These are phyloP conservation scores for Podila epicladia DNA, from an alignment of 192 early-diverging fungal species.

Conservation along the genomic window DNA sequence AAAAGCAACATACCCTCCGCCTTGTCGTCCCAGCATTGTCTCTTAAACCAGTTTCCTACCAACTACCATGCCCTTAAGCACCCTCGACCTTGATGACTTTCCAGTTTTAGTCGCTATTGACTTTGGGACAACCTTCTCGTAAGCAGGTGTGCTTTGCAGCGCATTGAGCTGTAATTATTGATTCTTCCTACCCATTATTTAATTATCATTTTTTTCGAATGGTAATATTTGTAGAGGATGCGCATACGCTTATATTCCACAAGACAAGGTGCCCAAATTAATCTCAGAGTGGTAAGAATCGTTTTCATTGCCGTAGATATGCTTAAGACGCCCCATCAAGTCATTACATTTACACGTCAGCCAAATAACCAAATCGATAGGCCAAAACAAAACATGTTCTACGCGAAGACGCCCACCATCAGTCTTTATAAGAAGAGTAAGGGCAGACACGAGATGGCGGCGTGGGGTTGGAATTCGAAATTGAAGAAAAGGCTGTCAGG, in stretches of 20 bases:
- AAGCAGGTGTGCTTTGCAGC: conserved; percentile 2
- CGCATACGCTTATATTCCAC: conserved; percentile 11
- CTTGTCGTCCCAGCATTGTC: too few species aligned
- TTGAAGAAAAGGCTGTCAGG: conserved; percentile 10
- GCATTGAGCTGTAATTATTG: neutral
- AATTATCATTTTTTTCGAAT: conserved; percentile 6
- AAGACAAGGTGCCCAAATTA: conserved; percentile 7
- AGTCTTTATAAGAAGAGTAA: conserved; percentile 39
- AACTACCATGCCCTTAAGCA: neutral
- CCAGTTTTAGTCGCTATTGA: conserved; percentile 15
- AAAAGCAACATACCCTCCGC: neutral
- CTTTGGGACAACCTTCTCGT: conserved; percentile 18
- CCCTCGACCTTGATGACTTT: conserved; percentile 4
- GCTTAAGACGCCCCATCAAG: too few species aligned
- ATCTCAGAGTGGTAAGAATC: conserved; percentile 8
- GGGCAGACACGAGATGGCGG: conserved; percentile 13
- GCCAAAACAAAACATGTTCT: conserved; percentile 20
- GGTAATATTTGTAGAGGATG: conserved; percentile 15
- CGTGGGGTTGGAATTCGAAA: conserved; percentile 41
- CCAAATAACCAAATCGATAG: conserved; percentile 18
- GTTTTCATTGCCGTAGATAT: neutral
- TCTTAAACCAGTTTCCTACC: neutral
- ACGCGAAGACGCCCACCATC: conserved; percentile 51
- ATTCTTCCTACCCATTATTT: neutral
- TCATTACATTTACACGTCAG: neutral